Conservation (phyloP, 495 filamentous ascomycete species). For the Aspergillus biplanus region DNA sequence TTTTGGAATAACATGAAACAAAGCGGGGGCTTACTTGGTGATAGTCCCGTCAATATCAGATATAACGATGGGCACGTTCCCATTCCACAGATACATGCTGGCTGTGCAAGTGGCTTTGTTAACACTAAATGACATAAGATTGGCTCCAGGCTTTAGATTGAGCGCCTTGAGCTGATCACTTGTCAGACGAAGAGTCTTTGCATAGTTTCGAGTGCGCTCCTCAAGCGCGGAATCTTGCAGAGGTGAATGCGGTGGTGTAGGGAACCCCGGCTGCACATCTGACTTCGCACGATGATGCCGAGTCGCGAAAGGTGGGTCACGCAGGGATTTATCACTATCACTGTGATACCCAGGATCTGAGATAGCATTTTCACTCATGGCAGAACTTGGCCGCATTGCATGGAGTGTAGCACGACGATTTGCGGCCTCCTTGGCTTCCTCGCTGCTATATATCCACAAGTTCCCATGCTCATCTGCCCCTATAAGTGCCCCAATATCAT, state of each 20-base stretch:
- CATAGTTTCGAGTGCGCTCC: slow-evolving; percentile 83
- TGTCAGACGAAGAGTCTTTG: slow-evolving; percentile 95
- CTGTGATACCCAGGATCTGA: slow-evolving; percentile 96
- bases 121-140: slow-evolving; percentile 94
- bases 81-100: slow-evolving; percentile 89
- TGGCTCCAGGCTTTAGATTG: slow-evolving; percentile 79
- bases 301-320: slow-evolving; percentile 35
- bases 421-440: slow-evolving; percentile 87
- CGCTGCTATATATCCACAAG: slow-evolving; percentile 97
- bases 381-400: slow-evolving; percentile 54
- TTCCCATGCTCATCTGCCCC: slow-evolving; percentile 95
- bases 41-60: slow-evolving; percentile 99
- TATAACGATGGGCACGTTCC: slow-evolving; percentile 90
- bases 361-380: slow-evolving; percentile 74
- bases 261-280: slow-evolving; percentile 68
- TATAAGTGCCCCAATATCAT: slow-evolving; percentile 94
- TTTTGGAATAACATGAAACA: not conserved
- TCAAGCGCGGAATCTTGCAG: slow-evolving; percentile 54
- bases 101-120: slow-evolving; percentile 91
- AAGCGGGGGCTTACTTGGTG: slow-evolving; percentile 66
- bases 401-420: slow-evolving; percentile 55
- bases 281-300: slow-evolving; percentile 65
- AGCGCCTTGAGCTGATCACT: slow-evolving; percentile 93
- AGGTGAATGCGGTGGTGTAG: slow-evolving; percentile 80
- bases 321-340: slow-evolving; percentile 62